phyloP scores from a whole-genome alignment of 208 protist genomes.

The Leptomonas seymouri region DNA sequence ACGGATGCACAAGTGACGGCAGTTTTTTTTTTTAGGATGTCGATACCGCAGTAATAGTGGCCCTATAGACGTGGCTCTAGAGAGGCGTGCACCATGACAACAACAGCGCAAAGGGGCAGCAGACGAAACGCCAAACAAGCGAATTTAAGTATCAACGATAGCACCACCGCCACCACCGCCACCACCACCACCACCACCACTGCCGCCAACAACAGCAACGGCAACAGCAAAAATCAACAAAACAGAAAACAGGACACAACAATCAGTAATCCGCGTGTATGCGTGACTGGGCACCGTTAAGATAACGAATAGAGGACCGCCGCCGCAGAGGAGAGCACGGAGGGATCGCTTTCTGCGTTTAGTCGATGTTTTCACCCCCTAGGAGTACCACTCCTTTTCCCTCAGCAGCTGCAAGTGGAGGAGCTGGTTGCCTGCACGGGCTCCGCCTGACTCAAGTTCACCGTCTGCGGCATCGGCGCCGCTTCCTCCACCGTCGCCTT shows the following conservation, averaged over 20 bases:
- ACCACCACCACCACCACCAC: neutral
- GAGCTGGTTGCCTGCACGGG: slow-evolving; percentile 31
- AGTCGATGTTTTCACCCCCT: too few species aligned
- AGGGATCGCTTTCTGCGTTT: too few species aligned
- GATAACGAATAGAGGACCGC: too few species aligned
- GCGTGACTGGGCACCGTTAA: too few species aligned
- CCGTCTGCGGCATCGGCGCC: slow-evolving; percentile 61
- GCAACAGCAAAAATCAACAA: neutral
- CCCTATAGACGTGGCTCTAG: neutral
- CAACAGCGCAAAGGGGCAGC: too few species aligned
- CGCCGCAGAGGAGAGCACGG: too few species aligned
- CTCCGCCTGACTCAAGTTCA: slow-evolving; percentile 61
- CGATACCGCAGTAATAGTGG: neutral
- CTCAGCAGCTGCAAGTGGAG: slow-evolving; percentile 26
- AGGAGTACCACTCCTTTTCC: slow-evolving; percentile 3
- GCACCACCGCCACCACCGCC: too few species aligned
- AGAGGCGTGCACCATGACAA: too few species aligned
- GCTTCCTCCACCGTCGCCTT: slow-evolving; percentile 64
- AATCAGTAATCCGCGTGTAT: too few species aligned
- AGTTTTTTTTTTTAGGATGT: neutral
- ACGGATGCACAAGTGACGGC: neutral
- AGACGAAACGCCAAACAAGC: too few species aligned
- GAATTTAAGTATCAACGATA: too few species aligned
- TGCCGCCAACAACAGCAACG: neutral
- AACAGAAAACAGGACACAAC: too few species aligned